Evolutionary conservation across 805 yeast genomes (phyloP).

Genomic region (Yarrowia divulgata): DNA sequence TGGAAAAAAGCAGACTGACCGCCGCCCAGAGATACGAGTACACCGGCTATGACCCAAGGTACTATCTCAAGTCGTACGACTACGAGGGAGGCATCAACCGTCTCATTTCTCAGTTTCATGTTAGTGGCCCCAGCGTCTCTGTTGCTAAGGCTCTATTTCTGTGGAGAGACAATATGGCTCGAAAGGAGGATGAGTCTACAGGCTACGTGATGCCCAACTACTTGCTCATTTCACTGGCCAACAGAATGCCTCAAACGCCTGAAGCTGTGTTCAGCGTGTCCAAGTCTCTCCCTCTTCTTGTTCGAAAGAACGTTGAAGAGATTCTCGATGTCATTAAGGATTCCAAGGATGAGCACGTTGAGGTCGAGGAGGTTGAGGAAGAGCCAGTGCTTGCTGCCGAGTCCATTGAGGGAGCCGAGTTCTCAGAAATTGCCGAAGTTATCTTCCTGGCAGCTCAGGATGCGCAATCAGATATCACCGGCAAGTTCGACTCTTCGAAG

Average conservation of each 20-base stretch:
- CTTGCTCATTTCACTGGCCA: constrained; percentile 66
- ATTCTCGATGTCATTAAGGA: constrained; percentile 64
- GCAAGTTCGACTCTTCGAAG: constrained; percentile 35
- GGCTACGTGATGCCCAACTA: constrained; percentile 86
- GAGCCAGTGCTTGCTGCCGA: constrained; percentile 30
- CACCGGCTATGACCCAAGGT: constrained; percentile 63
- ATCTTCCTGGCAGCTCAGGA: constrained; percentile 34
- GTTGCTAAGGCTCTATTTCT: constrained; percentile 67
- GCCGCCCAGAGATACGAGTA: constrained; percentile 85
- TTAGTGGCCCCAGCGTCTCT: constrained; percentile 25
- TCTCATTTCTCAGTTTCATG: constrained; percentile 43
- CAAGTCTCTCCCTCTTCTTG: constrained; percentile 57
- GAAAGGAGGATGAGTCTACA: constrained; percentile 81
- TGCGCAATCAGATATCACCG: constrained; percentile 17
- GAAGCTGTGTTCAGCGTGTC: constrained; percentile 47
- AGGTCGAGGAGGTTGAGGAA: constrained; percentile 30
- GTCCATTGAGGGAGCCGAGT: constrained; percentile 35
- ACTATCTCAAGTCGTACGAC: constrained; percentile 31
- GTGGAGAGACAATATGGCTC: constrained; percentile 86
- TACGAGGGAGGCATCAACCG: constrained; percentile 39
- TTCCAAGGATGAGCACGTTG: constrained; percentile 39
- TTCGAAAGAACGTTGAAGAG: constrained; percentile 63
- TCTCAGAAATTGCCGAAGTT: constrained; percentile 32
- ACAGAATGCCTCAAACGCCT: constrained; percentile 64
- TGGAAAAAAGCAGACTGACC: constrained; percentile 77